Conservation (phyloP, 1,284 basidiomycete genomes). For the Ustilago tritici region DNA sequence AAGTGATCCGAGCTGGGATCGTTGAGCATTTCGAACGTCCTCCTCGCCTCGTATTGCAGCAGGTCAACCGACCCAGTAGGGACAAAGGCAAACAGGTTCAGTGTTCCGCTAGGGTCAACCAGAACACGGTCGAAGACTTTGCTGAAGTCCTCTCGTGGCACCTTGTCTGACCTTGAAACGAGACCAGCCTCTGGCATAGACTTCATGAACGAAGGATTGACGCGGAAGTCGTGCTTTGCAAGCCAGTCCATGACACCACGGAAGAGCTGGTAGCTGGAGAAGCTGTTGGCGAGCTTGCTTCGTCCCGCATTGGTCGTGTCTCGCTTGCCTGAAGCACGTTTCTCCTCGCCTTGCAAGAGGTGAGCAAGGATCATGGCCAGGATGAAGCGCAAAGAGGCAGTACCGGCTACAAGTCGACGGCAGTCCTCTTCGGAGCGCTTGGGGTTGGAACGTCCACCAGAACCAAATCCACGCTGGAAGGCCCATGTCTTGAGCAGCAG, state of each 20-base stretch:
- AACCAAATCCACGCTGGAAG: slow-evolving; percentile 82
- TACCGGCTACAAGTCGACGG: slow-evolving; percentile 59
- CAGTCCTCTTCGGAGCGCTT: slow-evolving; percentile 22
- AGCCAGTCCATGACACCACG: slow-evolving; percentile 83
- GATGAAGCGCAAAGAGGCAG: slow-evolving; percentile 77
- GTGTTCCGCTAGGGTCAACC: slow-evolving; percentile 81
- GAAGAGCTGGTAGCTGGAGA: slow-evolving; percentile 89
- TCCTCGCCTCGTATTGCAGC: slow-evolving; percentile 72
- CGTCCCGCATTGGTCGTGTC: slow-evolving; percentile 70
- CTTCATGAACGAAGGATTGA: slow-evolving; percentile 77
- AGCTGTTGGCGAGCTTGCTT: slow-evolving; percentile 75
- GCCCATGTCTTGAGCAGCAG: slow-evolving; percentile 89
- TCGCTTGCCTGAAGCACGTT: slow-evolving; percentile 46
- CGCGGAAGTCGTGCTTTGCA: slow-evolving; percentile 77
- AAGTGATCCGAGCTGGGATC: slow-evolving; percentile 76
- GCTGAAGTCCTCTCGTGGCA: slow-evolving; percentile 69
- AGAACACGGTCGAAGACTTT: slow-evolving; percentile 73
- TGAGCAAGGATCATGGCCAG: slow-evolving; percentile 70
- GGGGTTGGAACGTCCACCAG: slow-evolving; percentile 69
- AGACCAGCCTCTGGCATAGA: slow-evolving; percentile 57
- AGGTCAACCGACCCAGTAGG: slow-evolving; percentile 76
- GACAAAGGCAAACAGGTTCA: slow-evolving; percentile 77
- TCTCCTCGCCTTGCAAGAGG: slow-evolving; percentile 68
- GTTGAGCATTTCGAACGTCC: slow-evolving; percentile 64
- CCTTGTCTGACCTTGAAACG: slow-evolving; percentile 49